Conservation (phyloP, 257 asterid species). For the Cinchona pubescens region DNA sequence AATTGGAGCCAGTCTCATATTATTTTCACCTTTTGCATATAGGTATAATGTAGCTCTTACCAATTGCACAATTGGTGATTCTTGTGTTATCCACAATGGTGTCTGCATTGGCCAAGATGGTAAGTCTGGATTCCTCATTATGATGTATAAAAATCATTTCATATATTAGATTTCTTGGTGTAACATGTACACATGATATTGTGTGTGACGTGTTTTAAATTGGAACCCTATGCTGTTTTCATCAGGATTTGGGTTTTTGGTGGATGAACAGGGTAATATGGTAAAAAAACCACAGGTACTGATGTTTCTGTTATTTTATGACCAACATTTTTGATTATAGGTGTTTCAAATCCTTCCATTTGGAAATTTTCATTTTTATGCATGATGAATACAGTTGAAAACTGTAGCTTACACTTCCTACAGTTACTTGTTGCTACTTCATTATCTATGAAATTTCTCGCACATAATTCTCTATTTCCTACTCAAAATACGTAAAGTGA, state of each 20-base stretch:
- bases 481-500: not conserved
- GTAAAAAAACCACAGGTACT: constrained; percentile 90
- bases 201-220: not conserved
- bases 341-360: constrained; percentile 1
- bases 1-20: not conserved
- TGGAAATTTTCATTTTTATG: not conserved
- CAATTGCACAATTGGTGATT: constrained; percentile 75
- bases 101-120: constrained; percentile 97
- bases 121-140: constrained; percentile 24
- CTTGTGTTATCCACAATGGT: constrained; percentile 71
- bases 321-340: not conserved
- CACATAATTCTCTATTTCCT: not conserved
- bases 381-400: not conserved
- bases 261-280: constrained; percentile 69
- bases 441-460: not conserved
- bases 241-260: constrained; percentile 79
- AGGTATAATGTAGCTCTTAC: constrained; percentile 76
- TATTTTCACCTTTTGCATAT: not conserved
- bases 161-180: not conserved
- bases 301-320: not conserved
- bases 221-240: constrained; percentile 1
- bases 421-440: not conserved
- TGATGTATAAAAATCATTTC: not conserved
- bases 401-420: not conserved
- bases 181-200: not conserved